These are phyloP conservation scores for Solanum sejunctum DNA, from an alignment of 257 asterid species.

Conservation along the genomic window DNA sequence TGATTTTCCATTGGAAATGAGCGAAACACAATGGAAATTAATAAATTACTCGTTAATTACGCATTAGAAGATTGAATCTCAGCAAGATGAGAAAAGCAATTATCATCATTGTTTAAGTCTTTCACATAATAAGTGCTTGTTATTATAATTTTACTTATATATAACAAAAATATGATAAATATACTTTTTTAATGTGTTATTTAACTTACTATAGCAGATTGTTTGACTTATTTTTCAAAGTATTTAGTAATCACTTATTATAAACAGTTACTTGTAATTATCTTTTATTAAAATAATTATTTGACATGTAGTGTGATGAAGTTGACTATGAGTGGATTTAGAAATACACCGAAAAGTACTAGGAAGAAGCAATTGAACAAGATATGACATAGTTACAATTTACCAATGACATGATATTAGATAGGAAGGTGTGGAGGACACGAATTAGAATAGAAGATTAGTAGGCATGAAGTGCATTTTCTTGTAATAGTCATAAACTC, in stretches of 20 bases:
- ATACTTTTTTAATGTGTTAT: background rate
- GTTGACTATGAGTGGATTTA: too few relatives aligned
- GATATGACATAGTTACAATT: too few relatives aligned
- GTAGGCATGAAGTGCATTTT: too few relatives aligned
- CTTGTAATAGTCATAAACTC: too few relatives aligned
- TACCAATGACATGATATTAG: too few relatives aligned
- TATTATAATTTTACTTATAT: background rate
- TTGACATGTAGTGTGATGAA: too few relatives aligned
- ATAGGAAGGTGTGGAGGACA: too few relatives aligned
- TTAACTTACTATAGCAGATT: background rate
- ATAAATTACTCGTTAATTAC: background rate
- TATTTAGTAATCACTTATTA: background rate
- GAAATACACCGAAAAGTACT: too few relatives aligned
- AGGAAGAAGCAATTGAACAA: too few relatives aligned
- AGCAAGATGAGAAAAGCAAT: background rate
- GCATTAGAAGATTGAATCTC: background rate
- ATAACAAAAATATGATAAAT: background rate
- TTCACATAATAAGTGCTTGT: background rate
- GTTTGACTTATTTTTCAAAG: background rate
- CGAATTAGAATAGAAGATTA: too few relatives aligned
- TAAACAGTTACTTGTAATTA: background rate
- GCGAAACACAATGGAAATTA: background rate
- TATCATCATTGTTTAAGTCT: background rate
- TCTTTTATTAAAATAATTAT: too few relatives aligned
- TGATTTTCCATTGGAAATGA: background rate